A percentile compares a stretch with the other conserved stretches of the same genome.
Conservation (phyloP, 495 filamentous ascomycete species). For the Tuber melanosporum region DNA sequence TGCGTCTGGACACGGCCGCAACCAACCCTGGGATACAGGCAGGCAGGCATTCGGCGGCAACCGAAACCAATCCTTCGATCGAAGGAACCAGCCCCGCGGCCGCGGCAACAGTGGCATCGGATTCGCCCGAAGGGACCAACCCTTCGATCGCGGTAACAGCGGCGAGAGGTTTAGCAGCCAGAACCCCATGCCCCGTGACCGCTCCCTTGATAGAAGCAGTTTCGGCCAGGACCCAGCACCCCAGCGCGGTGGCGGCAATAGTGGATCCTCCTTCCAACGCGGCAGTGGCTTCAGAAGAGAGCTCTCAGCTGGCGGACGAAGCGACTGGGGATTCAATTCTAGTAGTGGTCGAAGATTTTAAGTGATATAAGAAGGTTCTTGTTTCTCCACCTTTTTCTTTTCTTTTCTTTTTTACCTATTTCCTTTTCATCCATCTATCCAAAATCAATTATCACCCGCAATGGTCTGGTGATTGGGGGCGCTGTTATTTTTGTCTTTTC, state of each 20-base stretch:
- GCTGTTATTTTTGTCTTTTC: not conserved
- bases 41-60: not conserved
- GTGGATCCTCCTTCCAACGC: not conserved
- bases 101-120: not conserved
- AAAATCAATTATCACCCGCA: not conserved
- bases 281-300: not conserved
- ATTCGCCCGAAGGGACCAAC: not conserved
- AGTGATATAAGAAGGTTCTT: slow-evolving; percentile 18
- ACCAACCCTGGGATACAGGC: not conserved
- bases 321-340: slow-evolving; percentile 6
- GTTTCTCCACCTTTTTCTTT: slow-evolving; percentile 20
- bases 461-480: not conserved
- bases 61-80: not conserved
- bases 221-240: not conserved
- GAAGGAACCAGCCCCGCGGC: not conserved
- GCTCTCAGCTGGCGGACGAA: slow-evolving; percentile 9
- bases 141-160: not conserved
- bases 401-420: slow-evolving; percentile 8
- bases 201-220: not conserved
- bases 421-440: not conserved
- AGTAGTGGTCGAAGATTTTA: slow-evolving; percentile 13
- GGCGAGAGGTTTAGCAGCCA: not conserved
- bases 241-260: not conserved
- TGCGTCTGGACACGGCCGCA: not conserved
- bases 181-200: not conserved